Evolutionary conservation across 805 yeast species (phyloP).

Genomic region (Pichia scutulata): DNA sequence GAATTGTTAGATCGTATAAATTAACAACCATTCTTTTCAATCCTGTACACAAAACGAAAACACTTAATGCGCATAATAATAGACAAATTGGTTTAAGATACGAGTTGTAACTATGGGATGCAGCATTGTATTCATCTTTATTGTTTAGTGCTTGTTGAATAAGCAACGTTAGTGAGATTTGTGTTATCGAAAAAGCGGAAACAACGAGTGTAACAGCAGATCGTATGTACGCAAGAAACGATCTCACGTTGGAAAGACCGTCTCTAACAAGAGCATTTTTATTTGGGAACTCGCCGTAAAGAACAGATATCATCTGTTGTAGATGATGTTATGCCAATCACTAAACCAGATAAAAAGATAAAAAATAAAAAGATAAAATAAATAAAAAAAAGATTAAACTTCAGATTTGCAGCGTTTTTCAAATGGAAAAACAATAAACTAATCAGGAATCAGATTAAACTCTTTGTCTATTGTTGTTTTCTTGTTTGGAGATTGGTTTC

Average conservation of each 20-base stretch:
- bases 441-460: no score
- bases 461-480: neutral
- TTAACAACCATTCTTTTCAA: conserved; percentile 2
- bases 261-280: conserved; percentile 4
- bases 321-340: no score
- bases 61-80: neutral
- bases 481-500: neutral
- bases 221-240: conserved; percentile 1
- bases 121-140: neutral
- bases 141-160: neutral
- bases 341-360: no score
- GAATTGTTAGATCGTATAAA: conserved; percentile 1
- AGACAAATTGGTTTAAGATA: neutral
- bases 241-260: conserved; percentile 6
- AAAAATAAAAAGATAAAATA: no score
- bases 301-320: neutral
- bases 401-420: neutral
- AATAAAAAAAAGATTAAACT: no score
- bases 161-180: neutral
- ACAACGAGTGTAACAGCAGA: neutral
- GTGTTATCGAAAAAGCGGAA: conserved; percentile 4
- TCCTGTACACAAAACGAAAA: neutral
- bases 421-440: no score
- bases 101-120: neutral
- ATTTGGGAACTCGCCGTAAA: neutral